Evolutionary conservation across 2,329 filamentous ascomycete genomes (phyloP), one percentile per base, ranked within the genome.

Genomic region (Volutella citrinella): DNA sequence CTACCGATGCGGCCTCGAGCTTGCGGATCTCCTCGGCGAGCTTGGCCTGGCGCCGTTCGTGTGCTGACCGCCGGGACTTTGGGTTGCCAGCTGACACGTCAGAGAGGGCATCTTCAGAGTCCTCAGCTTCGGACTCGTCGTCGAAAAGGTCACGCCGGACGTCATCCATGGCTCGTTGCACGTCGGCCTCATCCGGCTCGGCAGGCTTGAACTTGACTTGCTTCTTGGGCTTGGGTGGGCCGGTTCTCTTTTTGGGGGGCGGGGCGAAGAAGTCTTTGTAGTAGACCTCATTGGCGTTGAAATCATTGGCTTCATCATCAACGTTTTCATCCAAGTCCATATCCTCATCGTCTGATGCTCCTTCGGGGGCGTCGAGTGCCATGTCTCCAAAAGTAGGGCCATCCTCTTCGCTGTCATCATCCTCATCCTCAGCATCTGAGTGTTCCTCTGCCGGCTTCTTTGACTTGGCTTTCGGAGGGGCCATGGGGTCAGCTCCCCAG

Each of bases 201-300:
- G 58, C 51, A 8, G 78, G 58, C 35, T 58, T 56, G 43, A 60
- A 61, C 19, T 52, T 61, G 31, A 60, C 64, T 9, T 57, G 54
- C 33, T 68, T 64, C 45, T 64, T 69, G 34, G 57, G 60, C 51
- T 64, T 77, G 47, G 55, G 63, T n/a, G n/a, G n/a, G 37, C 57
- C 65, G 51, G 74, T 80, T 37, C 72, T 72, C 42, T 93, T 94
- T 49, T 77, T 80, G 14, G 83, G 75, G 11, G 90, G 90, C 10
- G 90, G 91, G 9, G 85, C 88, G 54, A 96, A 97, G 66, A 96
- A 97, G 60, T 97, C 89, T 42, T 83, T 82, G 63, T 95, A 97
- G 65, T 83, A 88, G 52, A 96, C 72, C 43, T 90, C 84, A 57
- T 95, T 95, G 30, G 90, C 89, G 52, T 95, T 94, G 43, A 70